These are phyloP conservation scores for Aristolochia fimbriata DNA, from an alignment of 164 flowering plant genomes.

Conservation along the genomic window DNA sequence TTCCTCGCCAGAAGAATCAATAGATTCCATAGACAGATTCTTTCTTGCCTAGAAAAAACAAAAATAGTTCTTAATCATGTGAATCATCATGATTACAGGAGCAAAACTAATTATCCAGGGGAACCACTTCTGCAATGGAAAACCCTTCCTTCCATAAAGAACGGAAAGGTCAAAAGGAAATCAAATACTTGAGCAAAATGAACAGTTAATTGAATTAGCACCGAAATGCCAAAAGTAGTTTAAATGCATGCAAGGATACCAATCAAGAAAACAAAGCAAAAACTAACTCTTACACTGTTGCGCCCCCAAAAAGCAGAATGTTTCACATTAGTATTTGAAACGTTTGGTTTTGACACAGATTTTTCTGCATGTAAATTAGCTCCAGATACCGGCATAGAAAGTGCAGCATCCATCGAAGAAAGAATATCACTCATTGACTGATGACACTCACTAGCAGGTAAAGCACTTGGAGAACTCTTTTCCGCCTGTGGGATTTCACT, in stretches of 20 bases:
- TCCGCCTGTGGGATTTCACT: constrained; percentile 26
- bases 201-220: no score
- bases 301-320: constrained; percentile 86
- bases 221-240: constrained; percentile 2
- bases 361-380: constrained; percentile 41
- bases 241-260: background rate
- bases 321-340: constrained; percentile 40
- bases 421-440: constrained; percentile 72
- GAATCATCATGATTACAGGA: background rate
- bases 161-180: background rate
- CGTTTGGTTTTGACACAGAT: constrained; percentile 32
- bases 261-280: background rate
- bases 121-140: background rate
- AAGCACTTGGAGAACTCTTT: constrained; percentile 23
- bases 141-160: background rate
- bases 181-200: background rate
- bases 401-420: constrained; percentile 51
- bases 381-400: constrained; percentile 28
- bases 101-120: background rate
- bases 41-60: constrained; percentile 51
- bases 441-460: constrained; percentile 42
- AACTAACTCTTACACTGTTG: constrained; percentile 48
- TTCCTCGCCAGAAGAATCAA: constrained; percentile 96
- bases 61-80: background rate
- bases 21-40: constrained; percentile 69